Evolutionary conservation across 306 rosid genomes (phyloP), one percentile per base, ranked within the genome.

Genomic region (Cercis canadensis): DNA sequence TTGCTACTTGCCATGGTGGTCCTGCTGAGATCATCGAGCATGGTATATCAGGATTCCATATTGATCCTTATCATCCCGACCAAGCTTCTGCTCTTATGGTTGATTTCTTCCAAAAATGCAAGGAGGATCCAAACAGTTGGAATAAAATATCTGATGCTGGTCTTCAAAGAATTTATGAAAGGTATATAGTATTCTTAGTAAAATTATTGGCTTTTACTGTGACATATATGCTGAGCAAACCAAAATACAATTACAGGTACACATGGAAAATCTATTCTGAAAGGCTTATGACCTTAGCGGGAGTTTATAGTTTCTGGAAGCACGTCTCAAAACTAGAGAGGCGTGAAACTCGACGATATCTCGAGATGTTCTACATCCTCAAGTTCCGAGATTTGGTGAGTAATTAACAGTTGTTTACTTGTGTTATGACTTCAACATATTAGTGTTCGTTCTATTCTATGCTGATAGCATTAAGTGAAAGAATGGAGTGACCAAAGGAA

Each of bases 221-320:
- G 66, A 52, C 50, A 53, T 36, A 34, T 33, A 34, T 39, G 66
- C 55, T 57, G 58, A 65, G 53, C 41, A 37, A 57, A 8, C 53
- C 41, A 43, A 61, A 24, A 24, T 24, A 24, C 29, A 24, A 60
- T 69, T 64, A 5, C 77, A 91, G 96, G 95, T 94, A 87, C 75
- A 94, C 99, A 8, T 91, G 99, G 99, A 83, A 87, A 82, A 91
- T 94, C 55, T 94, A 94, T 67, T 94, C 99, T 11, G 91, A 85
- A 76, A 87, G 97, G 78, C 84, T 94, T 49, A 83, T 94, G 99
- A 89, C 97, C 5, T 74, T 89, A 73, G 97, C 97, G 1, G 97
- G 97, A 70, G 99, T 94, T 46, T 91, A 94, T 63, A 71, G 96
- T 66, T 94, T 94, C 87, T 91, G 99, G 99, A 94, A 94, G 82